phyloP scores from a whole-genome alignment of 2,329 filamentous ascomycete genomes.

The Xenoacremonium recifei region DNA sequence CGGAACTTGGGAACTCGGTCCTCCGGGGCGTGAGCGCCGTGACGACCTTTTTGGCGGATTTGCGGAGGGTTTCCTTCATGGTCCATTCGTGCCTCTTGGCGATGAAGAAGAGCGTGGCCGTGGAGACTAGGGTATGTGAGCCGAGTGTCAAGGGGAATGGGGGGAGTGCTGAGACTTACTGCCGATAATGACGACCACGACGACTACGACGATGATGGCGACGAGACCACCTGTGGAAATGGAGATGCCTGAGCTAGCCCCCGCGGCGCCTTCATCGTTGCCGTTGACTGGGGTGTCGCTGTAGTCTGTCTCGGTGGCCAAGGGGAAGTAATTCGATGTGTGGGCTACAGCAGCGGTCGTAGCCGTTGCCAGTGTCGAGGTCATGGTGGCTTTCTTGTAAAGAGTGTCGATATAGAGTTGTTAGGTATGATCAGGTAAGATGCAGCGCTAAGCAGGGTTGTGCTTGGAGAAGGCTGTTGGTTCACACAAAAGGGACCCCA shows the following conservation, averaged over 20 bases:
- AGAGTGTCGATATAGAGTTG: conserved; percentile 5
- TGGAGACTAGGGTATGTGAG: conserved; percentile 49
- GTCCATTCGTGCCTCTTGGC: conserved; percentile 87
- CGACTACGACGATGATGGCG: conserved; percentile 73
- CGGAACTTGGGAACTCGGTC: conserved; percentile 58
- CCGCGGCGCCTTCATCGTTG: conserved; percentile 63
- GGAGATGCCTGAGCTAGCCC: conserved; percentile 55
- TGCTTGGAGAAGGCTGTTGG: conserved; percentile 4
- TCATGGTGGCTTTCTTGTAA: conserved; percentile 33
- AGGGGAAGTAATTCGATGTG: conserved; percentile 39
- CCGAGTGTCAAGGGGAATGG: neutral
- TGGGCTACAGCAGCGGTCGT: too few relatives aligned
- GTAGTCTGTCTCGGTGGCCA: conserved; percentile 39
- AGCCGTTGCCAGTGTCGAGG: too few relatives aligned
- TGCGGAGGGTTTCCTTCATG: conserved; percentile 67
- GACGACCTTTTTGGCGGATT: conserved; percentile 63
- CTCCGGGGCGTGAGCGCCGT: conserved; percentile 62
- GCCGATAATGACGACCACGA: conserved; percentile 64
- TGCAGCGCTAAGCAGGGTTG: conserved; percentile 5
- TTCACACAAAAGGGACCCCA: conserved; percentile 19
- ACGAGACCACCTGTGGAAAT: conserved; percentile 69
- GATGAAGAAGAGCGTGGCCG: conserved; percentile 69
- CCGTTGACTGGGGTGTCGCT: conserved; percentile 42
- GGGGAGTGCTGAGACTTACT: conserved; percentile 54
- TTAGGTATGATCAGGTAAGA: conserved; percentile 1